phyloP scores from a whole-genome alignment of 75 land plant genomes.

The Cupressus sempervirens region DNA sequence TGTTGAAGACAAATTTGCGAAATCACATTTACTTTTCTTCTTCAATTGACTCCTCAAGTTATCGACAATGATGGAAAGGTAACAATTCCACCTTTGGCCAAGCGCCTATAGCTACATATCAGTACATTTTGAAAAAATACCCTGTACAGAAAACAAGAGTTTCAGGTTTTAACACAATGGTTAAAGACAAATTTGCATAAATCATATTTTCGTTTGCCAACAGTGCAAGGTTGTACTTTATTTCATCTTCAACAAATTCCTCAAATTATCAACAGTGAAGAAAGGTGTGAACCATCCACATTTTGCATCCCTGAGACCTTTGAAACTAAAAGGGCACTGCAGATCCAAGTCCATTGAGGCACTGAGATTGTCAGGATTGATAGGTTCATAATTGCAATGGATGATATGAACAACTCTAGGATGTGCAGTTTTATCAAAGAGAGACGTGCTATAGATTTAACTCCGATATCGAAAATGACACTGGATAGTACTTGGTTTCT shows the following conservation, averaged over 20 bases:
- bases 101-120: background rate
- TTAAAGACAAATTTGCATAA: background rate
- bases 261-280: background rate
- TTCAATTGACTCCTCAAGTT: background rate
- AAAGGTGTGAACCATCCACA: background rate
- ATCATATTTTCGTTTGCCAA: background rate
- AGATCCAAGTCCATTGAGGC: background rate
- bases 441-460: background rate
- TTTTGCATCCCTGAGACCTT: background rate
- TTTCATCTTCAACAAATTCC: background rate
- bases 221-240: background rate
- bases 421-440: background rate
- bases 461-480: background rate
- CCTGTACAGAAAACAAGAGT: background rate
- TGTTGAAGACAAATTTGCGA: background rate
- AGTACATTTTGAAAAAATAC: background rate
- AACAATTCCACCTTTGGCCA: background rate
- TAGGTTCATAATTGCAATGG: background rate
- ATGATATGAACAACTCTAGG: background rate
- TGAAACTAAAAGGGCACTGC: background rate
- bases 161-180: background rate
- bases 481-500: background rate
- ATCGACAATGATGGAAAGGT: background rate
- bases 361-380: background rate
- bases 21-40: background rate